Base-by-base conservation (phyloP, 1,139 yeast genomes). In the Saccharomyces hybrid region DNA sequence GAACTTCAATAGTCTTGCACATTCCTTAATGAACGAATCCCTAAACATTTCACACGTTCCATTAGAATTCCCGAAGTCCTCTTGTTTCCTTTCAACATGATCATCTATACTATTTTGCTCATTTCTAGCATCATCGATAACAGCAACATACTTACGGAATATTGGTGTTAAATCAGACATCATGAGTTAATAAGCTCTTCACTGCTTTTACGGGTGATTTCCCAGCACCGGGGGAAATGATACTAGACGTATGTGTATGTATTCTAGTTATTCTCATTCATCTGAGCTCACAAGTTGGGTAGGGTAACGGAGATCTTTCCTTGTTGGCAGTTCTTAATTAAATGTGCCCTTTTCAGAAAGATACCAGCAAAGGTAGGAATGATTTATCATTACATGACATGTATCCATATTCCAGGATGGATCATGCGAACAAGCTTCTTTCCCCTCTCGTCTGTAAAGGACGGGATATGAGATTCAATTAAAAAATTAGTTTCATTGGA, bases 131-230 rank as follows among this genome's bases (percentile, higher is more conserved):
- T 64, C 68, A 48, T 66, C 72, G 2, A 79, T 75, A 32, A 81
- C 76, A 4, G 66, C 61, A 5, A 80, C 80, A 58, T 82, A 77
- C 57, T 76, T 78, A 41, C 68, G 65, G 64, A 83, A 83, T 23
- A 76, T 64, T 1, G 78, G 79, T 1, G 86, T 82, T 34, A 79
- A 64, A 59, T 82, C 82, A 1, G 80, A 67, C 86, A 81, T 81
- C 5, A 46, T 51, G 48, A 29, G 48, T 54, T 47, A 57, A 54
- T 49, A 58, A 20, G 25, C n/a, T 38, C n/a, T 20, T 16, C 3
- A 11, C 25, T 20, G 25, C 26, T 38, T 9, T 3, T 38, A 7
- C 26, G 44, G 20, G 7, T 9, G 26, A 20, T 8, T 38, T 20
- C 13, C 26, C 4, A 11, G 13, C 5, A 9, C 7, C 13, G 13